Conservation (phyloP, 73 alveolate genomes). For the Halteria grandinella region DNA sequence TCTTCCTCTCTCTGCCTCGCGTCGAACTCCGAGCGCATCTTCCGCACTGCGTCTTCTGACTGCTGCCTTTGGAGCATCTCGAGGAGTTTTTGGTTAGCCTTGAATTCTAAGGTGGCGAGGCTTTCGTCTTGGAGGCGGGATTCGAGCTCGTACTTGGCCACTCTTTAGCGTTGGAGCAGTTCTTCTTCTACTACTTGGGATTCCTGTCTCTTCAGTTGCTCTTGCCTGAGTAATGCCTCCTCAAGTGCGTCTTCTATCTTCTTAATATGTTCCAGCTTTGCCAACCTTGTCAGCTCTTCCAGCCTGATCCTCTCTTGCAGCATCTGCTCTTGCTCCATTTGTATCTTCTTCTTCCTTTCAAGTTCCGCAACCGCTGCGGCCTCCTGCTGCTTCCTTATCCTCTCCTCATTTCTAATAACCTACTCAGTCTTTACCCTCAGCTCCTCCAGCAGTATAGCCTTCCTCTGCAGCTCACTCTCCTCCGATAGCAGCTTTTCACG, state of each 20-base stretch:
- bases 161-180: constrained; percentile 14
- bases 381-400: constrained; percentile 58
- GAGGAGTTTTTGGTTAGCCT: constrained; percentile 60
- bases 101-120: constrained; percentile 53
- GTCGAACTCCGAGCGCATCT: constrained; percentile 45
- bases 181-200: constrained; percentile 51
- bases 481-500: constrained; percentile 29
- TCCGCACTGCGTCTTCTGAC: constrained; percentile 58
- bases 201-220: constrained; percentile 46
- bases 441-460: constrained; percentile 26
- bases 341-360: constrained; percentile 64
- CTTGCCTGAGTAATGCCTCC: constrained; percentile 47
- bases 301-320: constrained; percentile 70
- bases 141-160: constrained; percentile 43
- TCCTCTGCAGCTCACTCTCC: constrained; percentile 52
- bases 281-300: constrained; percentile 71
- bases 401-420: constrained; percentile 37
- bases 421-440: constrained; percentile 38
- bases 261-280: constrained; percentile 57
- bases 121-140: constrained; percentile 63
- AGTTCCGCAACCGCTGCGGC: constrained; percentile 61
- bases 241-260: constrained; percentile 53
- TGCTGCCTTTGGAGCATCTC: constrained; percentile 64
- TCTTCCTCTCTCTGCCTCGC: constrained; percentile 63
- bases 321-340: constrained; percentile 21